Evolutionary conservation across 2,329 filamentous ascomycete genomes (phyloP), one percentile per base, ranked within the genome.

Genomic region (Penicillium sp.): DNA sequence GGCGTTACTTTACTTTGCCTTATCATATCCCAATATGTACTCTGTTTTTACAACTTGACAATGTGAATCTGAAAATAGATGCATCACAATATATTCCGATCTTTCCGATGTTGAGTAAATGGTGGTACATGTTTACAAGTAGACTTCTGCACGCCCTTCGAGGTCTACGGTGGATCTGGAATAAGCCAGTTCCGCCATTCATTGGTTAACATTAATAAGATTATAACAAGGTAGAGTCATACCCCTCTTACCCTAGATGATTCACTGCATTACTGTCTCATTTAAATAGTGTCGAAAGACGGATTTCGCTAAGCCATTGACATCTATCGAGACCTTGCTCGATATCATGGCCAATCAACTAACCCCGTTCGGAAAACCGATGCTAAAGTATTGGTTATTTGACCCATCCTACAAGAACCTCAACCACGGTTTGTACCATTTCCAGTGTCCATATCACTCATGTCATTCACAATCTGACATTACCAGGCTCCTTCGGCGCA

Each of bases 401-500:
- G 81, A 83, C 42, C 76, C 81, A 0, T 74, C 75, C n/a, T 89
- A 82, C 66, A 77, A 75, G 44, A 90, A 89, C 63, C 72, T 95
- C 46, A 95, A 95, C 67, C 86, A 95, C 64, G 88, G 87, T 88
- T 72, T 57, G 65, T 39, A 25, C 39, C 43, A 18, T 18, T 18
- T 18, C 15, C 15, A 18, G 15, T 18, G 15, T 18, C 1, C 44
- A 41, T 24, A 29, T 23, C 33, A 32, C 40, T 27, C 18, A 23
- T 18, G 38, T 43, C 8, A 46, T 41, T 29, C 24, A 4, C n/a
- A 2, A 32, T 27, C 44, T 50, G 20, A 49, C 28, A 3, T 6
- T 10, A 37, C 12, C 44, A 65, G 59, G 89, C 42, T 95, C 89
- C 0, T 95, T 88, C 65, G 91, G 91, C 29, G 84, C 85, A 1